These are phyloP conservation scores for Boeremia exigua DNA, from an alignment of 2,329 filamentous ascomycete genomes.

Conservation along the genomic window DNA sequence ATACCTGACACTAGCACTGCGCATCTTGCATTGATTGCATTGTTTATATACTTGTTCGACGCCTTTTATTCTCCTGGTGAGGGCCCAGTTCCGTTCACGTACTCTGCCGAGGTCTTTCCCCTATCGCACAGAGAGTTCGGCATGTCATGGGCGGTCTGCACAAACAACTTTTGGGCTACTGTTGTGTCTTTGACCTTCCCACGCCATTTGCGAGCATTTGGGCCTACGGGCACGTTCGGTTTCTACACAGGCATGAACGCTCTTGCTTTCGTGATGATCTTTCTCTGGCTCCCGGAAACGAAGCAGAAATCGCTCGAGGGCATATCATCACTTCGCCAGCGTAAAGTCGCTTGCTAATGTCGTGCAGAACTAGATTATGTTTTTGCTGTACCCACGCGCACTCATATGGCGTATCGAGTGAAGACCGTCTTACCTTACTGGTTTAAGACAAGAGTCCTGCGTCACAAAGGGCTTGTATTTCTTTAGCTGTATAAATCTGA, in stretches of 20 bases:
- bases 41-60: constrained; percentile 65
- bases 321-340: too few species aligned
- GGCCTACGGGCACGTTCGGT: constrained; percentile 47
- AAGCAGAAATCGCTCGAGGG: constrained; percentile 41
- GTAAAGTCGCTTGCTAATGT: too few species aligned
- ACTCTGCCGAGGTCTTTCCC: constrained; percentile 72
- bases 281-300: constrained; percentile 41
- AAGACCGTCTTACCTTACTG: constrained; percentile 53
- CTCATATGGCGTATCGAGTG: constrained; percentile 48
- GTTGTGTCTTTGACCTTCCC: constrained; percentile 50
- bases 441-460: constrained; percentile 50
- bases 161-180: constrained; percentile 50
- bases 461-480: too few species aligned
- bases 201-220: constrained; percentile 42
- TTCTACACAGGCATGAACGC: constrained; percentile 49
- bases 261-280: constrained; percentile 37
- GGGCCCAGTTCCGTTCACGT: constrained; percentile 66
- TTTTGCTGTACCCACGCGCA: constrained; percentile 49
- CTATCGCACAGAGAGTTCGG: constrained; percentile 65
- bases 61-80: constrained; percentile 51
- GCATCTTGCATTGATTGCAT: constrained; percentile 56
- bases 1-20: constrained; percentile 51
- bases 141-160: constrained; percentile 51
- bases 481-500: too few species aligned
- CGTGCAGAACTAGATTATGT: constrained; percentile 42